These are phyloP conservation scores for baker's yeast (Saccharomyces cerevisiae) DNA, from an alignment of 805 yeast genomes.

Conservation along the genomic window DNA sequence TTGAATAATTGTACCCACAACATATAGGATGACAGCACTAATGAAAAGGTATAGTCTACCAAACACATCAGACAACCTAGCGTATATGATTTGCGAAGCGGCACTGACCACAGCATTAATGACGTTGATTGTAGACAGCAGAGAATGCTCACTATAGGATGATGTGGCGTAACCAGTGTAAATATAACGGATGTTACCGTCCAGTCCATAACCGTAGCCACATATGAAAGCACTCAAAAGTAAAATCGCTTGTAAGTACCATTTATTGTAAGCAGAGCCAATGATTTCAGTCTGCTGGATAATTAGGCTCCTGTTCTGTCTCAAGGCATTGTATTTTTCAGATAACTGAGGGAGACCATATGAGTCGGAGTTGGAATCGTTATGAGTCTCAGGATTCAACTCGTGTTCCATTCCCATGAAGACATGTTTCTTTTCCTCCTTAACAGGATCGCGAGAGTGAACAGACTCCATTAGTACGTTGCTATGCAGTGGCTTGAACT, in stretches of 20 bases:
- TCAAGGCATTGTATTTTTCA: neutral
- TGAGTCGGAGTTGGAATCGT: neutral
- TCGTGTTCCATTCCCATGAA: neutral
- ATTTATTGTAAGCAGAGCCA: slow-evolving; percentile 36
- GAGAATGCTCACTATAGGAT: slow-evolving; percentile 42
- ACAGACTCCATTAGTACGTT: neutral
- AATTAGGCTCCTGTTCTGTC: slow-evolving; percentile 33
- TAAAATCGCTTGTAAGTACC: slow-evolving; percentile 31
- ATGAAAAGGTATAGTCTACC: slow-evolving; percentile 45
- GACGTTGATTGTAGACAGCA: slow-evolving; percentile 43
- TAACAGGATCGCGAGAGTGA: neutral
- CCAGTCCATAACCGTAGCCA: slow-evolving; percentile 49
- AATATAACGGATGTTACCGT: slow-evolving; percentile 40
- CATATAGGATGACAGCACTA: slow-evolving; percentile 42
- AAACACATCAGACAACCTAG: slow-evolving; percentile 48
- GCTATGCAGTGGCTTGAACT: neutral
- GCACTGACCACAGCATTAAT: slow-evolving; percentile 48
- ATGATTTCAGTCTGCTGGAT: slow-evolving; percentile 44
- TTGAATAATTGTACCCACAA: slow-evolving; percentile 49
- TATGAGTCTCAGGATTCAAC: neutral
- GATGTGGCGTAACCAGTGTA: slow-evolving; percentile 45
- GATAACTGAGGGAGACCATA: neutral
- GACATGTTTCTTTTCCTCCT: neutral
- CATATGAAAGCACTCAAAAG: slow-evolving; percentile 41
- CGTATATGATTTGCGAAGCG: slow-evolving; percentile 48